A percentile compares a stretch with the other conserved stretches of the same genome.
These are phyloP conservation scores for Beauveria sp. DNA, from an alignment of 2,329 filamentous ascomycete genomes.

Conservation along the genomic window DNA sequence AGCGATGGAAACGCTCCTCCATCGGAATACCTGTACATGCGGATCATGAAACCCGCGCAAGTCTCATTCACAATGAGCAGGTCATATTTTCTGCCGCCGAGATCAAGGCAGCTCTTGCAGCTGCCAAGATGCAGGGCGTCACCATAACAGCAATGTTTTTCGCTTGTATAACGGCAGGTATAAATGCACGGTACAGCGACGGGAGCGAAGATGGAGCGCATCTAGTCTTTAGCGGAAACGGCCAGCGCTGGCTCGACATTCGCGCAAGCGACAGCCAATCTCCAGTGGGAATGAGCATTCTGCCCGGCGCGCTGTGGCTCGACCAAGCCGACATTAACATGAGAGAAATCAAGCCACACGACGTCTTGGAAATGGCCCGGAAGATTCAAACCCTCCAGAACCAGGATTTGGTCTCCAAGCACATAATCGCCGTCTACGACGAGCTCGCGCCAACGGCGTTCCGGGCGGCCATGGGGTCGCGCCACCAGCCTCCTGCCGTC, in stretches of 20 bases:
- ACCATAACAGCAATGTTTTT: background rate
- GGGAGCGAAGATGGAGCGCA: background rate
- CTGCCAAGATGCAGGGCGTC: background rate
- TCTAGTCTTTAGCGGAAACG: background rate
- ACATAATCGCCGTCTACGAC: background rate
- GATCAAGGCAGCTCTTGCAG: background rate
- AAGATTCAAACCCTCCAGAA: background rate
- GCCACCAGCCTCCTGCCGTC: background rate
- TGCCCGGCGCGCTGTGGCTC: conserved; percentile 1
- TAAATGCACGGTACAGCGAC: background rate
- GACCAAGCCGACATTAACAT: background rate
- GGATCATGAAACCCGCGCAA: background rate
- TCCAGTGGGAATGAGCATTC: background rate
- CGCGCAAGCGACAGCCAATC: background rate
- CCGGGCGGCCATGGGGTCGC: background rate
- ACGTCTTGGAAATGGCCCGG: background rate
- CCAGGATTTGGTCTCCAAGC: background rate
- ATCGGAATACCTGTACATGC: background rate
- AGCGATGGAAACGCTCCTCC: background rate
- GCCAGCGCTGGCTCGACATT: background rate
- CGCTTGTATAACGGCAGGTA: background rate
- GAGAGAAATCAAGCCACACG: too few species aligned
- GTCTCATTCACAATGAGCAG: background rate
- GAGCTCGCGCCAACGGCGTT: background rate
- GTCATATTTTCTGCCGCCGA: background rate